Evolutionary conservation across 2,329 filamentous ascomycete species (phyloP), one percentile per base, ranked within the genome.

Genomic region (Exophiala sp.): DNA sequence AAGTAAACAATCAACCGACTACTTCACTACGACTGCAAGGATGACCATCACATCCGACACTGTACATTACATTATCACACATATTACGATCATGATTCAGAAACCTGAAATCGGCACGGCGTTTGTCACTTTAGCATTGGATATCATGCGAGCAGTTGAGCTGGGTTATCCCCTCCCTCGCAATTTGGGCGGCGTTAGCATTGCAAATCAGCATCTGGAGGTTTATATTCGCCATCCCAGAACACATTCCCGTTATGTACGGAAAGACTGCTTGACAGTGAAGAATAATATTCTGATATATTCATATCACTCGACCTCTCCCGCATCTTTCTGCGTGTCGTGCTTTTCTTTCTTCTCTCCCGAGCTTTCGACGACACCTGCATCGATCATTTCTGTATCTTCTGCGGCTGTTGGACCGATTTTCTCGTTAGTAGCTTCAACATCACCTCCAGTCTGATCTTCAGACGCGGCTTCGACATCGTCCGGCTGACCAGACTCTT

Each of bases 371-470:
- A 20, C 3, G 12, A 18, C 33, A 40, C 32, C 24, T 3, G 33
- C 16, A 42, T 58, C 52, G 8, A 33, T 20, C 52, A 55, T 58
- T 32, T 58, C 55, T 8, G 49, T 49, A n/a, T 58, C 55, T 29
- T 52, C 35, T 20, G 11, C 40, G 8, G 21, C 41, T 21, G 40
- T 9, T 10, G 24, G 20, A 8, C n/a, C 40, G 11, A 12, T 32
- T 29, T 29, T 5, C 24, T 2, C 24, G 24, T 5, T 3, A 29
- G 7, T 8, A 29, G 24, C 24, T 9, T 47, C 38, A 4, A 32
- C 14, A 6, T 43, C 47, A 16, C 33, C 20, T 14, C 36, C 50
- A 44, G 44, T 33, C 39, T 38, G 24, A 43, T n/a, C 16, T 10
- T 55, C 48, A 29, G 14, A n/a, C 38, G 52, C 46, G 8, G 24